Evolutionary conservation across 1,139 yeast genomes (phyloP), one percentile per base, ranked within the genome.

Genomic region (Suhomyces kunorum): DNA sequence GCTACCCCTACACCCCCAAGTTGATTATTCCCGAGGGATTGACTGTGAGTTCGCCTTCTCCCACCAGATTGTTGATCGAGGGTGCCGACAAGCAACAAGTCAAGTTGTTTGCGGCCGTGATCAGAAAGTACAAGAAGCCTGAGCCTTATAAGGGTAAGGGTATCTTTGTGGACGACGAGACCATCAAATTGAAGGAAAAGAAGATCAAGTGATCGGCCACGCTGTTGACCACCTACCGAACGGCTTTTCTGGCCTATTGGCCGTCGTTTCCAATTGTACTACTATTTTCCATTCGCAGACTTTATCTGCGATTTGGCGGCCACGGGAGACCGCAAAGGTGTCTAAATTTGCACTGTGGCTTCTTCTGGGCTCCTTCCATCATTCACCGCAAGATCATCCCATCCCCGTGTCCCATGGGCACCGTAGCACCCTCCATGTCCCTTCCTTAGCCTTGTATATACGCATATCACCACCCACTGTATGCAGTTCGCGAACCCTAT

Each of bases 91-190:
- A 87, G 64, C 96, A 90, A 63, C 83, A 83, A 58, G 92, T 94
- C 29, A 85, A 82, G 56, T 75, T 84, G 45, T 87, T 88, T 63
- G 98, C 98, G 14, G 96, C 96, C 15, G 78, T 81, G 43, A 76
- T 94, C 51, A 82, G 98, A 63, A 81, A 80, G 54, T 80, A 80
- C 71, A 87, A 88, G 63, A 95, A 95, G 47, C 99, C 99, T 28
- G 99, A 94, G 67, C 97, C 98, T 28, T 94, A 94, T 65, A 94
- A 94, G 68, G 98, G 98, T 59, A 94, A 94, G 66, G 99, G 99
- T 57, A 86, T 94, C 40, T 94, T 85, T 59, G 85, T 94, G 40
- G 87, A 90, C 63, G 85, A 82, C 56, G 98, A 92, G 68, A 89
- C 95, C 39, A 84, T 92, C 61, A 84, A 81, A 62, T 75, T 90